Evolutionary conservation across 345 rosid species (phyloP), one percentile per base, ranked within the genome.

Genomic region (Eucalyptus marginata): DNA sequence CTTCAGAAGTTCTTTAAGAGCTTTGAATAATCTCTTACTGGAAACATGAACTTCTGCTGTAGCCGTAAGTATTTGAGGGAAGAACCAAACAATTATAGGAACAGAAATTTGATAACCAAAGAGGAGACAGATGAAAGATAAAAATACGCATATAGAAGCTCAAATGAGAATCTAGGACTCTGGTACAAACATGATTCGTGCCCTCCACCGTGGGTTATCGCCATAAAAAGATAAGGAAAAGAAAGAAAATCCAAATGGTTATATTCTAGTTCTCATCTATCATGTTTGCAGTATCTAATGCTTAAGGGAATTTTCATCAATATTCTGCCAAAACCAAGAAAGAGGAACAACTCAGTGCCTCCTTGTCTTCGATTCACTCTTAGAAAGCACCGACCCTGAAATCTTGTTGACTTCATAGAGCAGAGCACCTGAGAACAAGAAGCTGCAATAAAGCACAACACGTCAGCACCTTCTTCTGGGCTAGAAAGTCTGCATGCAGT

Each of bases 391-490:
- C 87, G 66, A 36, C 31, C 95, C 97, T 0, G 98, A 97, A 87
- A 97, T 93, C 92, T 97, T 95, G 97, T 93, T 96, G 89, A 94
- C 90, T 93, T 97, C 98, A 13, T 95, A 95, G 33, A 97, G 91
- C 50, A 96, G 92, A 86, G 93, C 98, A 79, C 88, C 94, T 2
- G 98, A 97, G 94, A 95, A 97, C 93, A 97, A 94, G 93, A 97
- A 95, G 91, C 98, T 96, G 98, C 94, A 91, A 86, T 40, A 80
- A 91, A 25, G 89, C 13, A 44, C 88, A 87, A 58, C 86, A 54
- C 0, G 47, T 76, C 47, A 76, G 83, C 47, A 76, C 27, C 83
- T 76, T 76, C 83, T 76, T 76, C 83, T 13, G 14, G 9, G 83
- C 83, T 40, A 71, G 25, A 33, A 68, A 36, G 46, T 71, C 46